Base-by-base conservation (phyloP, 139 green algal genomes). In the Picochlorum sp. region DNA sequence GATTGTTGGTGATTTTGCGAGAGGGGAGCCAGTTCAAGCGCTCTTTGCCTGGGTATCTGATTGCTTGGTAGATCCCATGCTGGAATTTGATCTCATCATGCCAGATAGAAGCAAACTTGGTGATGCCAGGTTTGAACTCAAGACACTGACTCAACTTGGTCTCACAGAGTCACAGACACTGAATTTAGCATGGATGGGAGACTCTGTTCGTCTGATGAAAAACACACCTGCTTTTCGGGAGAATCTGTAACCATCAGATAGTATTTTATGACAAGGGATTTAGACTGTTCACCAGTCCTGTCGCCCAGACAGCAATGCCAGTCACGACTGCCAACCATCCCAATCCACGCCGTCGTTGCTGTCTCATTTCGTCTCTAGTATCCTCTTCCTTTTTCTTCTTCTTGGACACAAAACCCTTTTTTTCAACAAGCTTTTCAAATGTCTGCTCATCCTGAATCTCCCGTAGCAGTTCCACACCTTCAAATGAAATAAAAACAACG, bases 41-140 rank as follows among this genome's bases (percentile, higher is more conserved):
- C 30, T 93, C 0, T 84, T 86, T 63, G 74, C 80, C 30, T 93
- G 86, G 86, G 70, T 89, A 15, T 63, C 80, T 4, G 76, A 77
- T 47, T 68, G 69, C n/a, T 55, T 92, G 50, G 59, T 60, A 4
- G 63, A 85, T 54, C 76, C 83, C 4, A 34, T 60, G 23, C 41
- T 66, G 16, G 77, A 65, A 4, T 92, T 83, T 41, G 85, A 91
- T 50, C 75, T 92, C 10, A 69, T 88, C 13, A 57, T 62, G n/a
- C 85, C 85, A 10, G 58, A 62, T 56, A 70, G 81, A 37, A 62
- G 56, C 9, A 62, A 62, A 62, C 47, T 54, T 20, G 47, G 47
- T 8, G 15, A 21, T 23, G 26, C 30, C 15, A 34, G 26, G 57
- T 34, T 45, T 21, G 38, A 31, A 23, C 65, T 59, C 3, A 60